Evolutionary conservation across 2,329 filamentous ascomycete genomes (phyloP).

Genomic region (Elsinoe australis): DNA sequence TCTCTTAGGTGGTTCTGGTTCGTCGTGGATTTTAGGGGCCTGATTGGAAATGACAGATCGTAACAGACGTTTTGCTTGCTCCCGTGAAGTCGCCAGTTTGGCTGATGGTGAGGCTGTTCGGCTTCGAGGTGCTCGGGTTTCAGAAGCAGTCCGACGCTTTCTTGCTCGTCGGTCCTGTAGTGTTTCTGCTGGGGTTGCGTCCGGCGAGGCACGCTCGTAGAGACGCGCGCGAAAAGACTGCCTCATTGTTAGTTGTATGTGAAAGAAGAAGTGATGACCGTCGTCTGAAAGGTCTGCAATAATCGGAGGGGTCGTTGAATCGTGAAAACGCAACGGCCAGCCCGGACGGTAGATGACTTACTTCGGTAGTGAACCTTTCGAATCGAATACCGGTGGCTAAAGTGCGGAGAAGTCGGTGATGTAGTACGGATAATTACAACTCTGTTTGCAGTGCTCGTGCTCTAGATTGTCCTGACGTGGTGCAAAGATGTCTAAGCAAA

Average conservation of each 20-base stretch:
- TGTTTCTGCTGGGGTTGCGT: slow-evolving; percentile 1
- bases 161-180: slow-evolving; percentile 11
- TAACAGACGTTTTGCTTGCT: slow-evolving; percentile 44
- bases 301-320: slow-evolving; percentile 9
- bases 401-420: slow-evolving; percentile 1
- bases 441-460: too few species aligned
- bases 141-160: slow-evolving; percentile 9
- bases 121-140: slow-evolving; percentile 24
- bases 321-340: slow-evolving; percentile 11
- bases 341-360: slow-evolving; percentile 15
- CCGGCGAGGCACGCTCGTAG: slow-evolving; percentile 1
- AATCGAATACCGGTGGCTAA: slow-evolving; percentile 2
- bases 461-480: too few species aligned
- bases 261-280: slow-evolving; percentile 1
- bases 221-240: slow-evolving; percentile 11
- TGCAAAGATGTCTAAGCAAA: background rate
- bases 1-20: slow-evolving; percentile 18
- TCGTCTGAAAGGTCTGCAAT: slow-evolving; percentile 3
- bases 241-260: slow-evolving; percentile 7
- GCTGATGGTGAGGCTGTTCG: slow-evolving; percentile 24
- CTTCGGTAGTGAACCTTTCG: slow-evolving; percentile 10
- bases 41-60: slow-evolving; percentile 36
- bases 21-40: slow-evolving; percentile 9
- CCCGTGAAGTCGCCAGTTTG: slow-evolving; percentile 45
- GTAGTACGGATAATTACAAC: background rate